Percentiles rank a stretch among this genome's conserved stretches.
phyloP scores from a whole-genome alignment of 1,284 basidiomycete genomes.

The Ganoderma boninense region DNA sequence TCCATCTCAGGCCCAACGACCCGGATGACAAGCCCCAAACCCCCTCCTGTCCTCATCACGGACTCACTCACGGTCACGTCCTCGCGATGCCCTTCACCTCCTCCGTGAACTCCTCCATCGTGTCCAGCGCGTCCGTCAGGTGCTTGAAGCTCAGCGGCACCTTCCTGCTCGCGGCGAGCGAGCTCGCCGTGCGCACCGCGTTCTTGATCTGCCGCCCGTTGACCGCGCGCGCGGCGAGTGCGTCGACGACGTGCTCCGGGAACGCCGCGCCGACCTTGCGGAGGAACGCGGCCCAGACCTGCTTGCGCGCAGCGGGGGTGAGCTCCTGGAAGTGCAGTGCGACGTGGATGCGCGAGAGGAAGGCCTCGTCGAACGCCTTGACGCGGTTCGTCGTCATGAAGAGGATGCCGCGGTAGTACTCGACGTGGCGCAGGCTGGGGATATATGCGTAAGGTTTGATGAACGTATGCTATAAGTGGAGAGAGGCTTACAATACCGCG shows the following conservation, averaged over 20 bases:
- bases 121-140: slow-evolving; percentile 62
- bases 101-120: slow-evolving; percentile 62
- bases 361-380: slow-evolving; percentile 69
- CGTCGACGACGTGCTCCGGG: slow-evolving; percentile 48
- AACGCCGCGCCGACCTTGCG: slow-evolving; percentile 44
- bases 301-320: slow-evolving; percentile 52
- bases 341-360: slow-evolving; percentile 71
- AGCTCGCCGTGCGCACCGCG: slow-evolving; percentile 63
- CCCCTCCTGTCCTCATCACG: too few species aligned
- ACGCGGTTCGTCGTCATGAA: slow-evolving; percentile 79
- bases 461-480: neutral
- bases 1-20: neutral
- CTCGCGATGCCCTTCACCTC: slow-evolving; percentile 48
- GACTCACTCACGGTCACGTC: neutral
- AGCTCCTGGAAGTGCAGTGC: slow-evolving; percentile 67
- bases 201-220: slow-evolving; percentile 73
- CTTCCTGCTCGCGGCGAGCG: slow-evolving; percentile 56
- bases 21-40: neutral
- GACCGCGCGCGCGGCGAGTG: slow-evolving; percentile 54
- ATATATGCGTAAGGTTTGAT: neutral
- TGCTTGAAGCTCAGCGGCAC: slow-evolving; percentile 53
- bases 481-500: slow-evolving; percentile 52
- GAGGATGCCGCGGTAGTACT: slow-evolving; percentile 70
- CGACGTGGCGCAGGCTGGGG: slow-evolving; percentile 57
- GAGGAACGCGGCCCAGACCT: slow-evolving; percentile 67